phyloP scores from a whole-genome alignment of 495 filamentous ascomycete genomes.

The Daldinia grandis region DNA sequence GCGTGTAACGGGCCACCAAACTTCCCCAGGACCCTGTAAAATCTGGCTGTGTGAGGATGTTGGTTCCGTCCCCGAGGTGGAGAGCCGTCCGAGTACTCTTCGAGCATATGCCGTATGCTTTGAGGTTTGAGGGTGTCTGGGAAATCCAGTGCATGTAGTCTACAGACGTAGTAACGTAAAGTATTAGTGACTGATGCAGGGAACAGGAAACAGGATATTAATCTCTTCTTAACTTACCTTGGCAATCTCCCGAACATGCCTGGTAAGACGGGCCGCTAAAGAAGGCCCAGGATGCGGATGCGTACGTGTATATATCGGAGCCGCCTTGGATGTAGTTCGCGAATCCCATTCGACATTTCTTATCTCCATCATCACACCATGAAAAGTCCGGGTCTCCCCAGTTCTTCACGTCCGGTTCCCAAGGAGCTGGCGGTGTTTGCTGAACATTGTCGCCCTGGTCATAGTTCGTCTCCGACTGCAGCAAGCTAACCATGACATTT shows the following conservation, averaged over 20 bases:
- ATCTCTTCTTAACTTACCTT: conserved; percentile 36
- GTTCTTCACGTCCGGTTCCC: conserved; percentile 52
- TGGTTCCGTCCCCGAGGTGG: conserved; percentile 44
- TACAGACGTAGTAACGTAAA: conserved; percentile 21
- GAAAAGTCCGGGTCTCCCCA: conserved; percentile 66
- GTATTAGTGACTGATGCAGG: conserved; percentile 20
- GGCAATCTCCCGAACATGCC: conserved; percentile 48
- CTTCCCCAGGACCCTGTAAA: conserved; percentile 67
- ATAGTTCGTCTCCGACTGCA: conserved; percentile 92
- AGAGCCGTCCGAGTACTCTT: conserved; percentile 44
- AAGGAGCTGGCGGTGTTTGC: conserved; percentile 57
- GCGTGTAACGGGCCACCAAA: conserved; percentile 59
- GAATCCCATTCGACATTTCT: conserved; percentile 62
- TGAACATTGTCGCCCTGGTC: conserved; percentile 79
- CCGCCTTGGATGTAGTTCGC: conserved; percentile 68
- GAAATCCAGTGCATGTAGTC: conserved; percentile 51
- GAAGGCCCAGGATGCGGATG: conserved; percentile 73
- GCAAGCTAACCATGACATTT: conserved; percentile 79
- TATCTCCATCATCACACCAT: conserved; percentile 49
- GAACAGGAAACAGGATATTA: conserved; percentile 3
- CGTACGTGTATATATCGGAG: conserved; percentile 63
- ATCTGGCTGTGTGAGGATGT: conserved; percentile 43
- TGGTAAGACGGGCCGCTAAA: conserved; percentile 61
- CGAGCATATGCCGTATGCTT: conserved; percentile 53
- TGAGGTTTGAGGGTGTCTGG: conserved; percentile 45